Base-by-base conservation (phyloP, 2,329 filamentous ascomycete genomes). In the Neoarthrinium moseri region DNA sequence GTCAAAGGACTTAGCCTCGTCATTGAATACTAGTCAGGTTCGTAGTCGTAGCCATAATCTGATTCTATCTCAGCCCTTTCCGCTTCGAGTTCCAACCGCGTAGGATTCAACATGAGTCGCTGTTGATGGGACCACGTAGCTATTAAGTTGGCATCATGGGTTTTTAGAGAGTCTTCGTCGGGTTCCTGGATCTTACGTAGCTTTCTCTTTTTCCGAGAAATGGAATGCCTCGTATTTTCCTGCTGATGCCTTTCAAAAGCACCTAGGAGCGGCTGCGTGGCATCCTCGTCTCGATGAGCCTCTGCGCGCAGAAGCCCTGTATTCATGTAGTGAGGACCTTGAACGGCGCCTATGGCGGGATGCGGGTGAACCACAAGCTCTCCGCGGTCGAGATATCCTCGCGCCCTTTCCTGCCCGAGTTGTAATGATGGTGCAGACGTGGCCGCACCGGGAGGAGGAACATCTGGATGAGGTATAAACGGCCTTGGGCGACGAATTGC, bases 271-370 rank as follows among this genome's bases (percentile, higher is more conserved):
- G 75, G 77, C 35, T 58, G 60, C 1, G 45, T 46, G 0, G 67
- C 64, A 33, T 81, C 69, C 2, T 62, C 58, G 15, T 75, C 56
- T 3, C 69, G 52, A 51, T 84, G 81, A 1, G 71, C 71, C 5
- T 81, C 74, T 5, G 48, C 55, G 4, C 73, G 63, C 54, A 71
- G 82, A 2, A 81, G 60, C 1, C 65, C 64, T 0, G 74, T 72
- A 2, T 61, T 52, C 1, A 63, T 49, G 53, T 85, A 85, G 3
- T 63, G 61, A 0, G 74, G 72, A 1, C 81, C 82, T 54, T 85
- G 75, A 2, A 83, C 69, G 5, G 71, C 77, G 22, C 81, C 81
- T 22, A 83, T 61, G 5, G 69, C 68, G 2, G 66, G 73, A 51
- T 80, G 70, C 1, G 62, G 58, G 42, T 72, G 66, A 0, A 74